Evolutionary conservation across 306 rosid genomes (phyloP).

Genomic region (Gastrolobium bilobum): DNA sequence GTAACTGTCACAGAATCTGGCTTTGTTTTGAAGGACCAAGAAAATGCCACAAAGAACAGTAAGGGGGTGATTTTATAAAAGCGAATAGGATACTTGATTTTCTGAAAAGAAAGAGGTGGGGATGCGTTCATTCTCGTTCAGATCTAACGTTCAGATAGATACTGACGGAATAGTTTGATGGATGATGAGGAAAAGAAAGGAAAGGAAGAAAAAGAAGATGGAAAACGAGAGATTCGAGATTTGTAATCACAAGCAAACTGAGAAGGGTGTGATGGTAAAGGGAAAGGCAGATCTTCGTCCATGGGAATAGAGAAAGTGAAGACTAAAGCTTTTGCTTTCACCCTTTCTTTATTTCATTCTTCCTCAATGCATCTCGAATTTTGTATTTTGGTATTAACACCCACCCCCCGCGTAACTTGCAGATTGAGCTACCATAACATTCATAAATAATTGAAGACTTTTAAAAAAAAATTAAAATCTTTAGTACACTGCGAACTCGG

Average conservation of each 20-base stretch:
- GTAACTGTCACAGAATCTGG: conserved; percentile 30
- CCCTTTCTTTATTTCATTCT: conserved; percentile 54
- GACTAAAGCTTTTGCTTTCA: conserved; percentile 65
- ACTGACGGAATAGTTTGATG: conserved; percentile 61
- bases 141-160: conserved; percentile 61
- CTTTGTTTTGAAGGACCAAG: conserved; percentile 7
- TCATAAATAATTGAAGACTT: conserved; percentile 31
- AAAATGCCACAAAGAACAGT: conserved; percentile 1
- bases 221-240: conserved; percentile 83
- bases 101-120: conserved; percentile 55
- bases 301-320: conserved; percentile 95
- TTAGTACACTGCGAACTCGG: background rate
- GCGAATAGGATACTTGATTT: conserved; percentile 43
- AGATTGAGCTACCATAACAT: conserved; percentile 52
- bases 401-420: conserved; percentile 46
- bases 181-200: conserved; percentile 26
- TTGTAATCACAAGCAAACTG: conserved; percentile 74
- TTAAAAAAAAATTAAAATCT: background rate
- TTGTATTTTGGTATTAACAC: background rate
- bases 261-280: conserved; percentile 68
- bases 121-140: conserved; percentile 67
- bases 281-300: conserved; percentile 91
- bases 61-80: conserved; percentile 2
- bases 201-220: conserved; percentile 42
- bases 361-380: conserved; percentile 43